phyloP scores from a whole-genome alignment of 495 filamentous ascomycete genomes.

The Talaromyces borbonicus region DNA sequence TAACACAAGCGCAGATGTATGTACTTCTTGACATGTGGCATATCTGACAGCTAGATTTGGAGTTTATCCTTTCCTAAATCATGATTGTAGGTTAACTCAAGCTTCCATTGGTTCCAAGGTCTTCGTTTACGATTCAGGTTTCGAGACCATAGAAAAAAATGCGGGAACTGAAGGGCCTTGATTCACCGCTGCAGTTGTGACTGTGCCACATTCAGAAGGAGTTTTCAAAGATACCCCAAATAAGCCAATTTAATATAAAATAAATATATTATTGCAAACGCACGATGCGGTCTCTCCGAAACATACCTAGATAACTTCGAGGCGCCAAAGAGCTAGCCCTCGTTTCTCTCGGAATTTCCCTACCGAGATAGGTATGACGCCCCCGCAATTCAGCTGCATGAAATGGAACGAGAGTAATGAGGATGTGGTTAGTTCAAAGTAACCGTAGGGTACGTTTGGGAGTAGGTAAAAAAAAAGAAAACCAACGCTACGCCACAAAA shows the following conservation, averaged over 20 bases:
- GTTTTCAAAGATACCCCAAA: too few relatives aligned
- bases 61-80: background rate
- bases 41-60: background rate
- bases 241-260: background rate
- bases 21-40: background rate
- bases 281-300: too few relatives aligned
- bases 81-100: too few relatives aligned
- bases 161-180: too few relatives aligned
- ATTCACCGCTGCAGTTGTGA: too few relatives aligned
- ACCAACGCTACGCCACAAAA: too few relatives aligned
- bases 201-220: too few relatives aligned
- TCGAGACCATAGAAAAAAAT: too few relatives aligned
- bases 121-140: too few relatives aligned
- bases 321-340: background rate
- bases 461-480: too few relatives aligned
- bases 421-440: background rate
- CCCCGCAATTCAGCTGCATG: conserved; percentile 1
- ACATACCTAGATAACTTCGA: background rate
- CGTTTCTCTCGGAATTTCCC: background rate
- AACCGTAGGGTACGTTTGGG: background rate
- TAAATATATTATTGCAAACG: background rate
- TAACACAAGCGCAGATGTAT: background rate
- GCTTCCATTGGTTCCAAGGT: too few relatives aligned
- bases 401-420: background rate
- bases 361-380: background rate